phyloP scores from a whole-genome alignment of 805 yeast genomes.

The Kuraishia ogatae region DNA sequence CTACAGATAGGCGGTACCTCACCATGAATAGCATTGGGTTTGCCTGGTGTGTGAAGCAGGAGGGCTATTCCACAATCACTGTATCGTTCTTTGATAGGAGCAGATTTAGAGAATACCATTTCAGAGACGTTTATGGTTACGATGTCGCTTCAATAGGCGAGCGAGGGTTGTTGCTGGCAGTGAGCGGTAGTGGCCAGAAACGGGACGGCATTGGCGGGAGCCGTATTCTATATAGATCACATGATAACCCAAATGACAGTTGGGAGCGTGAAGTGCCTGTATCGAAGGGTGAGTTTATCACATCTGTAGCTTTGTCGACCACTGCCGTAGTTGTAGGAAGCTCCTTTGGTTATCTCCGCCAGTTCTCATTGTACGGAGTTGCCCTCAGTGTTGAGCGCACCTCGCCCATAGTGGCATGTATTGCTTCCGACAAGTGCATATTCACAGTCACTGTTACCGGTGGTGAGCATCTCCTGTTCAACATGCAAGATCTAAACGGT shows the following conservation, averaged over 20 bases:
- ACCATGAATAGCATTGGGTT: slow-evolving; percentile 78
- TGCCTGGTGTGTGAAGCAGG: slow-evolving; percentile 66
- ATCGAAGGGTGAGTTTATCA: slow-evolving; percentile 42
- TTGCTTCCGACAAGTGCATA: slow-evolving; percentile 50
- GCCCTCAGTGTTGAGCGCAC: slow-evolving; percentile 62
- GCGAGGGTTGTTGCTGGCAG: slow-evolving; percentile 58
- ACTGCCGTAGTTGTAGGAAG: slow-evolving; percentile 62
- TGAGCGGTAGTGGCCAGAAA: slow-evolving; percentile 16
- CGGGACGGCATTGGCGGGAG: background rate
- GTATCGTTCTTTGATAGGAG: slow-evolving; percentile 81
- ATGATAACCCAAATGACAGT: slow-evolving; percentile 44
- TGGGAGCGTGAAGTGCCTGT: slow-evolving; percentile 67
- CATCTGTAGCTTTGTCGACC: slow-evolving; percentile 60
- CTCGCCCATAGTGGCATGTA: slow-evolving; percentile 63
- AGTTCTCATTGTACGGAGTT: slow-evolving; percentile 65
- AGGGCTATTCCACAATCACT: slow-evolving; percentile 61
- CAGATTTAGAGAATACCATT: slow-evolving; percentile 71
- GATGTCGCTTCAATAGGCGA: slow-evolving; percentile 71
- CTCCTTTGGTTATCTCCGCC: slow-evolving; percentile 64
- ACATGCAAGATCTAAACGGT: slow-evolving; percentile 27
- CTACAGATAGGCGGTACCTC: slow-evolving; percentile 58
- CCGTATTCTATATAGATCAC: slow-evolving; percentile 56
- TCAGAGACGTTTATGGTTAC: slow-evolving; percentile 62
- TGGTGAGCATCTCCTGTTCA: slow-evolving; percentile 22
- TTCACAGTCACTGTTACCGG: slow-evolving; percentile 37